Percentiles rank a stretch among this genome's conserved stretches.
Conservation (phyloP, 179 eudicot genomes). For the Pouteria campechiana region DNA sequence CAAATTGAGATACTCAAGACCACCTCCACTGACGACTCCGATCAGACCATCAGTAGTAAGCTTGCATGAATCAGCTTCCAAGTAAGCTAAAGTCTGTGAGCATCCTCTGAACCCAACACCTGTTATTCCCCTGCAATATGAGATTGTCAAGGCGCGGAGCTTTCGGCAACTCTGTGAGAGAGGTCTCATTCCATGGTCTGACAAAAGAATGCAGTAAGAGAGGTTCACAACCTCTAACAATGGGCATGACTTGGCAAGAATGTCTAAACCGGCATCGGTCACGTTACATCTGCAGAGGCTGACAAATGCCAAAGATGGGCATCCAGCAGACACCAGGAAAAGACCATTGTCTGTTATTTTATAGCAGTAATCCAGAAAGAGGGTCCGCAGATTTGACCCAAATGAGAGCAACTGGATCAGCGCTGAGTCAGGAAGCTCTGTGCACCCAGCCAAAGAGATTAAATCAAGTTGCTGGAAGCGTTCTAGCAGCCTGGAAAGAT, state of each 20-base stretch:
- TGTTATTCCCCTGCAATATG: conserved; percentile 24
- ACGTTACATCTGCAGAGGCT: conserved; percentile 57
- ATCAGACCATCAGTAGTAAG: conserved; percentile 55
- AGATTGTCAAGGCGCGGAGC: conserved; percentile 37
- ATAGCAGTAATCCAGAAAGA: conserved; percentile 53
- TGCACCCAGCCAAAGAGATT: conserved; percentile 57
- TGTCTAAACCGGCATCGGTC: conserved; percentile 39
- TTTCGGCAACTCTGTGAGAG: conserved; percentile 34
- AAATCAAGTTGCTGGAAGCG: conserved; percentile 41
- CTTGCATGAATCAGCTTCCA: conserved; percentile 69
- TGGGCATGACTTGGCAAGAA: conserved; percentile 37
- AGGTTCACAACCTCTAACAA: conserved; percentile 43
- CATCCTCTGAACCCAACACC: conserved; percentile 64
- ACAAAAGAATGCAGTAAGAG: conserved; percentile 28
- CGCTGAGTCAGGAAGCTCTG: conserved; percentile 40
- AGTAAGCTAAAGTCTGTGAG: conserved; percentile 23
- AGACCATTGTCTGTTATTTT: conserved; percentile 47
- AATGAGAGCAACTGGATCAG: conserved; percentile 19
- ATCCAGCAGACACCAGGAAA: conserved; percentile 35
- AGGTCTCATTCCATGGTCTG: conserved; percentile 43
- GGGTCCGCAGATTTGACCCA: conserved; percentile 30
- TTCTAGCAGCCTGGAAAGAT: conserved; percentile 25
- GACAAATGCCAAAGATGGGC: conserved; percentile 28
- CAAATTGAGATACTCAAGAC: conserved; percentile 49
- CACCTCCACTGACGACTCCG: conserved; percentile 55